These are phyloP conservation scores for Scedosporium boydii DNA, from an alignment of 2,329 filamentous ascomycete species.

Conservation along the genomic window DNA sequence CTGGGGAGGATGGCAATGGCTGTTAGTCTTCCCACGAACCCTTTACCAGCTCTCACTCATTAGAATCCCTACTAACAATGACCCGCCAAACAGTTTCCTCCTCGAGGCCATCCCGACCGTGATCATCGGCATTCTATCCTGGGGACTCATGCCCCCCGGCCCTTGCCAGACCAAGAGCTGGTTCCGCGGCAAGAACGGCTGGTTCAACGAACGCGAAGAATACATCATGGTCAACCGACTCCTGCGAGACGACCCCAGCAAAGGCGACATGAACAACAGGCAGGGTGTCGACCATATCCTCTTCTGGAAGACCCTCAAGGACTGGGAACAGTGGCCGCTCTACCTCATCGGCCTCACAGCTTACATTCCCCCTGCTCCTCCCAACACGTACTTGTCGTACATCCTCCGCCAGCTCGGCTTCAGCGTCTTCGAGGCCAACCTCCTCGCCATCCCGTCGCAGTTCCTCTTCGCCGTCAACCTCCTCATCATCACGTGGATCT, in stretches of 20 bases:
- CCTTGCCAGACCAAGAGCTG: constrained; percentile 42
- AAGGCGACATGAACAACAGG: constrained; percentile 53
- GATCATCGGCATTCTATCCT: constrained; percentile 31
- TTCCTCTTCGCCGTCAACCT: constrained; percentile 36
- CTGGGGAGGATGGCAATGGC: constrained; percentile 29
- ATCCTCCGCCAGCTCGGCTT: constrained; percentile 33
- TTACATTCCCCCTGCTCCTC: constrained; percentile 32
- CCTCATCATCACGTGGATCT: constrained; percentile 34
- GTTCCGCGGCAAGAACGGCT: constrained; percentile 49
- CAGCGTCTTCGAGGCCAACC: constrained; percentile 33
- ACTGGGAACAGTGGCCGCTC: constrained; percentile 53
- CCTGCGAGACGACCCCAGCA: constrained; percentile 50
- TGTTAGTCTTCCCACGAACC: constrained; percentile 9
- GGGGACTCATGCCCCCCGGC: constrained; percentile 34
- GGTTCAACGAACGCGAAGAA: constrained; percentile 53
- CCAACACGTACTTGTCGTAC: constrained; percentile 34
- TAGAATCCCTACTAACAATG: background rate
- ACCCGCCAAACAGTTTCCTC: constrained; percentile 7
- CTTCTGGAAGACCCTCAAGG: constrained; percentile 42
- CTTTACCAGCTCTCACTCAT: background rate
- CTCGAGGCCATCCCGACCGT: constrained; percentile 21
- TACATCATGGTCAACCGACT: constrained; percentile 53
- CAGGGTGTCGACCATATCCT: constrained; percentile 29
- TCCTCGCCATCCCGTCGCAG: constrained; percentile 34
- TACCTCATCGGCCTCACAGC: constrained; percentile 42